Conservation (phyloP, 2,329 filamentous ascomycete genomes). For the Elsinoe batatas region DNA sequence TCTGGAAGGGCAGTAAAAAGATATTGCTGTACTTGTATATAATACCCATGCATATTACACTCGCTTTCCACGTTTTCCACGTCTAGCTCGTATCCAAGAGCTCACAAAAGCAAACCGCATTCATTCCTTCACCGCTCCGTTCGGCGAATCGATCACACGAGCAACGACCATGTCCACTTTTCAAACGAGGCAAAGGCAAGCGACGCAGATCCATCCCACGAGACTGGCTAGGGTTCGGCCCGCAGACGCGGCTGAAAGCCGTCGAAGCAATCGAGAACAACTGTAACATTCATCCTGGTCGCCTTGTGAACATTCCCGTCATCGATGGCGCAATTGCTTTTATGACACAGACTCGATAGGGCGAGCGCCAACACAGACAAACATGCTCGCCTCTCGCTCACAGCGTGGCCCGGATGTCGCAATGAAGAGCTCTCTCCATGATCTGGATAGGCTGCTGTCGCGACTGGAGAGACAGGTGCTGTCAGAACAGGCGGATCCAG, state of each 20-base stretch:
- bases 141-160: not conserved
- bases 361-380: not conserved
- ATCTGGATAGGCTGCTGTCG: slow-evolving; percentile 55
- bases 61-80: no score
- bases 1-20: slow-evolving; percentile 2
- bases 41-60: slow-evolving; percentile 10
- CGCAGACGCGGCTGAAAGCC: not conserved
- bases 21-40: not conserved
- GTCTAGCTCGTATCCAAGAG: no score
- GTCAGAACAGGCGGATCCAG: slow-evolving; percentile 46
- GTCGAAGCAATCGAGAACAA: slow-evolving; percentile 2
- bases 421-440: slow-evolving; percentile 20
- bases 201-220: slow-evolving; percentile 5
- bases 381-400: slow-evolving; percentile 6
- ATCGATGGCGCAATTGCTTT: not conserved
- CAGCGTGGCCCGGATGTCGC: not conserved
- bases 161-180: slow-evolving; percentile 3
- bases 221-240: slow-evolving; percentile 2
- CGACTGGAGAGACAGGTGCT: slow-evolving; percentile 58
- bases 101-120: not conserved
- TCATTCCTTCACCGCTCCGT: not conserved
- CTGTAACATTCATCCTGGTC: not conserved
- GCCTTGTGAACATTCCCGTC: not conserved
- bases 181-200: not conserved
- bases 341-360: not conserved